phyloP scores from a whole-genome alignment of 371 early-diverging fungal species.

The Mucor indicus region DNA sequence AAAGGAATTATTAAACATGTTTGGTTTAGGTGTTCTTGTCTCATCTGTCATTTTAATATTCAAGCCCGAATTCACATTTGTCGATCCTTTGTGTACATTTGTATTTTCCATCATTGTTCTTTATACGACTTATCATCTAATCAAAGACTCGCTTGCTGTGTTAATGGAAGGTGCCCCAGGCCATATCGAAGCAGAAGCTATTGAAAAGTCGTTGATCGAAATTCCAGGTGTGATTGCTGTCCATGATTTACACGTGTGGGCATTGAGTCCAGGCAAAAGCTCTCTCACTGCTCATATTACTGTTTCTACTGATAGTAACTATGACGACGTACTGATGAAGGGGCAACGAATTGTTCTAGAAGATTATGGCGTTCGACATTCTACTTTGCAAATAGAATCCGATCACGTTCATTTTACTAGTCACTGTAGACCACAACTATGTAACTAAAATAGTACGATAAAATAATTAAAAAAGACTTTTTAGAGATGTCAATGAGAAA shows the following conservation, averaged over 20 bases:
- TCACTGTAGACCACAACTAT: constrained; percentile 47
- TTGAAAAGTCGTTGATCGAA: constrained; percentile 47
- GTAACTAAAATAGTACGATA: too few relatives aligned
- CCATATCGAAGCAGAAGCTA: constrained; percentile 61
- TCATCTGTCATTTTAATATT: constrained; percentile 75
- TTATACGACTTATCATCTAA: constrained; percentile 64
- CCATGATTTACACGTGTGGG: constrained; percentile 76
- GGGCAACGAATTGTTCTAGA: constrained; percentile 60
- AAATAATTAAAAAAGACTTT: constrained; percentile 1
- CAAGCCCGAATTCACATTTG: constrained; percentile 62
- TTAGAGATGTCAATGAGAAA: neutral
- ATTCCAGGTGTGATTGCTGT: constrained; percentile 62
- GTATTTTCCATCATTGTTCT: constrained; percentile 79
- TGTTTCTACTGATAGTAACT: constrained; percentile 17
- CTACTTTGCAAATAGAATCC: constrained; percentile 67
- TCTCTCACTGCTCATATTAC: constrained; percentile 48
- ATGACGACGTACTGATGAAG: constrained; percentile 51
- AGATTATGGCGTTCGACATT: constrained; percentile 61
- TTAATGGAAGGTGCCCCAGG: constrained; percentile 74
- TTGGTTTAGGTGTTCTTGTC: constrained; percentile 80
- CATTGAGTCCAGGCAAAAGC: constrained; percentile 66
- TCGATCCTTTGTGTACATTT: constrained; percentile 88
- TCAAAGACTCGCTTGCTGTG: constrained; percentile 62
- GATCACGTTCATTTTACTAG: constrained; percentile 36
- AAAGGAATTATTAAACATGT: too few relatives aligned